Base-by-base conservation (phyloP, 345 rosid species). In the Ceriops tagal region DNA sequence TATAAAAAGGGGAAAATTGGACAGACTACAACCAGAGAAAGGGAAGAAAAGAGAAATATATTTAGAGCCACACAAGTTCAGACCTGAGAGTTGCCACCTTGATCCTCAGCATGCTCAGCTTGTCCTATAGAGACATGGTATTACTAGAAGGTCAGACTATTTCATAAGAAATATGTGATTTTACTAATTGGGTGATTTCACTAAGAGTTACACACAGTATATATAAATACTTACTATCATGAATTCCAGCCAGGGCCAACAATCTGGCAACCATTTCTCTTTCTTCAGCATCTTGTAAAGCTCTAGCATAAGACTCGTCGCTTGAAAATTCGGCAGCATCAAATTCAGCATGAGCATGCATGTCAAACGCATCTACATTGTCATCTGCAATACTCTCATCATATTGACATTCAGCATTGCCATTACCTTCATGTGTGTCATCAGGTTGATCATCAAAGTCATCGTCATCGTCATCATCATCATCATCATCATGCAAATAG, bases 241-340 rank as follows among this genome's bases (percentile, higher is more conserved):
- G 76, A 31, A 96, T 79, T 58, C 90, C 89, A 62, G 95, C 73
- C 67, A 89, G 86, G 53, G 98, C 92, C 37, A 90, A 79, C 78
- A 96, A 68, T 74, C 93, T 85, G 70, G 89, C 87, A 61, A 91
- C 79, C 92, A 92, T 82, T 28, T 87, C 93, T 65, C 95, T 84
- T 74, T 92, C 98, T 78, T 92, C 99, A 67, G 89, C 89, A 70
- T 92, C 98, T 82, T 90, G 99, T 53, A 92, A 77, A 35, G 97
- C 97, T 83, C 97, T 88, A 30, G 98, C 98, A 79, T 81, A 92
- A 0, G 95, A 90, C 81, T 96, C 97, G 30, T 96, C 98, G 73
- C 91, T 89, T 3, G 90, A 80, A 81, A 77, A 89, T 18, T 66
- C 83, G 64, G 75, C 84, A 5, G 81, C 78, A 62, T 90, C 89